These are phyloP conservation scores for Xylaria longipes DNA, from an alignment of 495 filamentous ascomycete genomes.

Conservation along the genomic window DNA sequence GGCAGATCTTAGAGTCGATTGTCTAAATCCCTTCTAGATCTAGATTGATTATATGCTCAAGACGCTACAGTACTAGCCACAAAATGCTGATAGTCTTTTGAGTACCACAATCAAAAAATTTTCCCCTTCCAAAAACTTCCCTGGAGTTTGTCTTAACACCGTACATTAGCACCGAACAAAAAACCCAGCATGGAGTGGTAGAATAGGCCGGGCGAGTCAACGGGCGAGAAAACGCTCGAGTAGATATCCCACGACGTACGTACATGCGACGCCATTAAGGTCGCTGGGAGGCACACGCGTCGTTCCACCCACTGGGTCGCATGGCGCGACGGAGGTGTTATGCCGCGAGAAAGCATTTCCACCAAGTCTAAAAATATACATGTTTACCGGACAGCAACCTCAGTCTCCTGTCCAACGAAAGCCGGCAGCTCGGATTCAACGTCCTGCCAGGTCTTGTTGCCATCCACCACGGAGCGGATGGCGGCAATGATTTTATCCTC, in stretches of 20 bases:
- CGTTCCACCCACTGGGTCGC: not conserved
- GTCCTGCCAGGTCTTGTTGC: slow-evolving; percentile 66
- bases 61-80: not conserved
- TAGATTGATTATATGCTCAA: not conserved
- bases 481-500: slow-evolving; percentile 68
- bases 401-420: slow-evolving; percentile 65
- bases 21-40: not conserved
- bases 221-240: too few relatives aligned
- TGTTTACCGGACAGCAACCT: slow-evolving; percentile 29
- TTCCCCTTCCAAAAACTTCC: too few relatives aligned
- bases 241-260: too few relatives aligned
- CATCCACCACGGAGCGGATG: slow-evolving; percentile 63
- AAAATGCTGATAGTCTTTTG: not conserved
- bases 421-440: slow-evolving; percentile 63
- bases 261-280: not conserved
- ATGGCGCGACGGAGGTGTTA: not conserved
- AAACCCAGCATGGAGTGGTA: too few relatives aligned
- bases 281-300: not conserved
- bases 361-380: not conserved
- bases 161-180: too few relatives aligned
- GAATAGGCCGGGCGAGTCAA: too few relatives aligned
- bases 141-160: too few relatives aligned
- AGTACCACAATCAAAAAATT: not conserved
- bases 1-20: not conserved
- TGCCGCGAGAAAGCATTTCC: not conserved